Percentiles rank a stretch among this genome's conserved stretches.
These are phyloP conservation scores for Tylopilus sp. DNA, from an alignment of 1,284 basidiomycete genomes.

Conservation along the genomic window DNA sequence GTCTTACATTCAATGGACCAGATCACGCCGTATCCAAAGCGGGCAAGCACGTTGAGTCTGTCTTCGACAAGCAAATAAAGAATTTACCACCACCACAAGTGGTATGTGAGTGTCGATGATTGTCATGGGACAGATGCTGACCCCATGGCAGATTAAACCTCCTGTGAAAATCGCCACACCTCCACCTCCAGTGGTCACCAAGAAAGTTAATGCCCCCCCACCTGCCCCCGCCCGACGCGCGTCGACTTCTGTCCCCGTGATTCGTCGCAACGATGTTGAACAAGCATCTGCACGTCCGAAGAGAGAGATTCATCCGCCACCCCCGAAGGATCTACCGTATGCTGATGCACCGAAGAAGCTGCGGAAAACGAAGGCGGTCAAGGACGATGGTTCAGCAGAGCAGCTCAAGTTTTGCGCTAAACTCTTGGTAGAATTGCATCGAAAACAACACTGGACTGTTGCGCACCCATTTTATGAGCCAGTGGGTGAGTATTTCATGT, in stretches of 20 bases:
- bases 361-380: constrained; percentile 59
- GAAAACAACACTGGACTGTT: constrained; percentile 73
- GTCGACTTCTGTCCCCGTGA: constrained; percentile 76
- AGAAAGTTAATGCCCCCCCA: constrained; percentile 42
- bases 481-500: constrained; percentile 63
- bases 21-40: constrained; percentile 80
- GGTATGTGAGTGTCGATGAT: constrained; percentile 47
- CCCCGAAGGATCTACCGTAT: constrained; percentile 89
- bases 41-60: constrained; percentile 79
- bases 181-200: constrained; percentile 38
- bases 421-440: constrained; percentile 74
- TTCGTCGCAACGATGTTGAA: constrained; percentile 66
- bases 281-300: constrained; percentile 77
- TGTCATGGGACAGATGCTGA: constrained; percentile 19
- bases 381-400: constrained; percentile 72
- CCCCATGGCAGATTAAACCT: constrained; percentile 46
- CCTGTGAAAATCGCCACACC: constrained; percentile 53
- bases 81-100: constrained; percentile 77
- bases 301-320: constrained; percentile 94
- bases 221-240: constrained; percentile 53
- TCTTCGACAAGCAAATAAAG: constrained; percentile 88
- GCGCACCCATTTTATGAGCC: constrained; percentile 92
- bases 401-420: constrained; percentile 85
- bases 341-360: constrained; percentile 72
- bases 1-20: constrained; percentile 88